Base-by-base conservation (phyloP, 2,329 filamentous ascomycete genomes). In the Emydomyces testavorans region DNA sequence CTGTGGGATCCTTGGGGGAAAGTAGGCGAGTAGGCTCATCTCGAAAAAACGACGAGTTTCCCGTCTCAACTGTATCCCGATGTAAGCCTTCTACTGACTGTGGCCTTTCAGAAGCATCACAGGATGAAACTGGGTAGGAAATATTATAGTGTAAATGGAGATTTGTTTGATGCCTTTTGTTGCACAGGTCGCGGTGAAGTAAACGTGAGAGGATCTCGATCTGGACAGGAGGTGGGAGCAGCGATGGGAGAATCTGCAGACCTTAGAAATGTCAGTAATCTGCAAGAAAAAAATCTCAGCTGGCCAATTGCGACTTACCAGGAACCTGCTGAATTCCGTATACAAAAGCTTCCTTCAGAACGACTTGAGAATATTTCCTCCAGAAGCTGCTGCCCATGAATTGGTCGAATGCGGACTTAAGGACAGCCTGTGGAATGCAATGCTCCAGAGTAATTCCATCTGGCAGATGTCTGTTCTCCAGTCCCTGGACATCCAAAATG, bases 131-230 rank as follows among this genome's bases (percentile, higher is more conserved):
- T 2, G 76, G 72, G 56, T 90, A 89, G 5, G 77, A 72, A 4
- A 94, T 63, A 26, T 79, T 61, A 64, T 90, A 86, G 65, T 93
- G 85, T 1, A 87, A 73, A 65, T 93, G 84, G n/a, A 96, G 71
- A 64, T 96, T 98, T 45, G 89, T 96, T 59, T 84, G 77, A 62
- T 96, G 88, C 3, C 70, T 62, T 2, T 80, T 78, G 54, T 83
- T 77, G 52, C 80, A 79, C 13, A 94, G 76, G 62, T 94, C 84
- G 43, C 77, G 76, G 65, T 93, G 85, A 24, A 95, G 71, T 53
- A 94, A 75, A 47, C 77, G 79, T 37, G 78, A 78, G 4, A 96
- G 73, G 2, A 96, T 72, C 31, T 71, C 67, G 50, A 73, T 69
- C 62, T 98, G 92, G 11, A 85, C 71, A 4, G 69, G 58, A 13